These are phyloP conservation scores for Mucor ambiguus DNA, from an alignment of 371 early-diverging fungal genomes.

Conservation along the genomic window DNA sequence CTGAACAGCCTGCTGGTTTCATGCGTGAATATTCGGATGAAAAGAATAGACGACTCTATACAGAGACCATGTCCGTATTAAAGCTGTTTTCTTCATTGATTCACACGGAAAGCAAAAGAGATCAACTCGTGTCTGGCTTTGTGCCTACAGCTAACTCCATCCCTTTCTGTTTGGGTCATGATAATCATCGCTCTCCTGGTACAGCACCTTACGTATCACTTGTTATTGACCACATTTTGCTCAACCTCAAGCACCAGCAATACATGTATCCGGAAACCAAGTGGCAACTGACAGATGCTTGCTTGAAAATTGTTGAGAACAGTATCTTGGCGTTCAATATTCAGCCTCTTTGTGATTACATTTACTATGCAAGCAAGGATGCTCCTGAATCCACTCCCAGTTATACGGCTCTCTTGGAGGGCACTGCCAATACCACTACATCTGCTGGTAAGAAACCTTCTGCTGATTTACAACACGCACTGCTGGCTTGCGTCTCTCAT, in stretches of 20 bases:
- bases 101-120: slow-evolving; percentile 52
- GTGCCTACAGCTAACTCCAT: slow-evolving; percentile 49
- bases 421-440: not conserved
- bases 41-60: slow-evolving; percentile 68
- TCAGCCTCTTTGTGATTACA: slow-evolving; percentile 28
- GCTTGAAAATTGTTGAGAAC: slow-evolving; percentile 71
- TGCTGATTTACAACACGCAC: not conserved
- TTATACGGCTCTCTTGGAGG: not conserved
- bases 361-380: not conserved
- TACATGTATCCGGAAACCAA: slow-evolving; percentile 68
- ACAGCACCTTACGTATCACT: slow-evolving; percentile 79
- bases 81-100: slow-evolving; percentile 71
- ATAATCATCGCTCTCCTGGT: slow-evolving; percentile 69
- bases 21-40: slow-evolving; percentile 23
- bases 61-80: slow-evolving; percentile 82
- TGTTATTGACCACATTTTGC: slow-evolving; percentile 78
- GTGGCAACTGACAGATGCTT: slow-evolving; percentile 73
- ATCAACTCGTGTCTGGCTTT: slow-evolving; percentile 34
- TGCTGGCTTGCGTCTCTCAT: slow-evolving; percentile 50
- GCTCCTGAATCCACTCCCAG: not conserved
- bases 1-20: slow-evolving; percentile 24
- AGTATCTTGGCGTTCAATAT: slow-evolving; percentile 75
- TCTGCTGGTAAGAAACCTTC: not conserved
- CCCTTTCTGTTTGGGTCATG: slow-evolving; percentile 59
- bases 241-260: slow-evolving; percentile 65